Evolutionary conservation across 1,139 yeast genomes (phyloP).

Genomic region (Hemisphaericaspora subhashii): DNA sequence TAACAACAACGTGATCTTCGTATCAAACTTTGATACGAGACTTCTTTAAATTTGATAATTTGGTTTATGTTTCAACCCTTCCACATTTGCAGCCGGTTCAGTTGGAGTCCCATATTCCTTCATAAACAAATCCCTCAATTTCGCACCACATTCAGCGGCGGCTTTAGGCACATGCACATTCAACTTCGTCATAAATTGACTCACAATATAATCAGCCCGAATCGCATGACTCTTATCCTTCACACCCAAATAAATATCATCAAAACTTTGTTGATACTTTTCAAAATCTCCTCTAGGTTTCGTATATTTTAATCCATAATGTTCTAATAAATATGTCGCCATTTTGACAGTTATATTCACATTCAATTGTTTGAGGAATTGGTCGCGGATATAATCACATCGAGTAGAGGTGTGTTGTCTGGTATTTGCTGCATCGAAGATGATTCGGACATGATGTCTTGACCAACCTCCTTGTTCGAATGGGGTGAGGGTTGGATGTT

Average conservation of each 20-base stretch:
- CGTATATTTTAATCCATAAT: constrained; percentile 19
- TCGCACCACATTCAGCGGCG: too few relatives aligned
- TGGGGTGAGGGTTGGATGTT: background rate
- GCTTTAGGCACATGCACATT: too few relatives aligned
- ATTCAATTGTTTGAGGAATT: constrained; percentile 10
- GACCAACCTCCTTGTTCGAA: constrained; percentile 13
- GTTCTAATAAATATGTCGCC: constrained; percentile 18
- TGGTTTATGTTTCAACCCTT: constrained; percentile 7
- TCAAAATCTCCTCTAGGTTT: constrained; percentile 11
- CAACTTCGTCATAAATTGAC: background rate
- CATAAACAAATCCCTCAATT: constrained; percentile 19
- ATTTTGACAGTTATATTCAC: constrained; percentile 13
- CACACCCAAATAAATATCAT: constrained; percentile 14
- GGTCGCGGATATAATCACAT: constrained; percentile 9
- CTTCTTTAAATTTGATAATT: too few relatives aligned
- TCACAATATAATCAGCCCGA: too few relatives aligned
- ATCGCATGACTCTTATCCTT: too few relatives aligned
- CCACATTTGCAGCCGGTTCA: constrained; percentile 19
- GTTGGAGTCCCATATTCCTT: constrained; percentile 16
- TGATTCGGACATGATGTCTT: constrained; percentile 10
- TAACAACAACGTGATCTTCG: too few relatives aligned
- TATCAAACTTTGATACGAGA: too few relatives aligned
- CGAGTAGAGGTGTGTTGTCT: constrained; percentile 7
- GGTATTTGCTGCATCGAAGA: constrained; percentile 11
- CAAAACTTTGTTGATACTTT: constrained; percentile 15